Base-by-base conservation (phyloP, 1,284 basidiomycete genomes). In the Cerioporus squamosus region DNA sequence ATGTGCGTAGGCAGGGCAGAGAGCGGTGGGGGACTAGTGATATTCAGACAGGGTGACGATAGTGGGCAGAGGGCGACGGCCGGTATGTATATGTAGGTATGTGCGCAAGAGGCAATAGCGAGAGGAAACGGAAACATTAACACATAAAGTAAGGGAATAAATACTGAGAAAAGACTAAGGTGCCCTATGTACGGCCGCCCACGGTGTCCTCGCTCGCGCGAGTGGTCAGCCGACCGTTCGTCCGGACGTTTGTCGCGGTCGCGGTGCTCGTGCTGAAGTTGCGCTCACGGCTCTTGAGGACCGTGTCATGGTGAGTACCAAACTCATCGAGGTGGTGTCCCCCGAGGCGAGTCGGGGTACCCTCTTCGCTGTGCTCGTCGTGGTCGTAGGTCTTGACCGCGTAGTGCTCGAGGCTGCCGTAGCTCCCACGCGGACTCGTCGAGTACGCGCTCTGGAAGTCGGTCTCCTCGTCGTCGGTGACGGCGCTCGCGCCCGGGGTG, bases 401-500 rank as follows among this genome's bases (percentile, higher is more conserved):
- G 51, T 53, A 59, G 39, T 67, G 63, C 51, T 73, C 71, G 54
- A 73, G 64, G 62, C 68, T 70, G 59, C 70, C 69, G 55, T 84
- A 86, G 66, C 86, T 89, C 49, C 77, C 82, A 2, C 88, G 81
- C 12, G 90, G 88, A 66, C 88, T 90, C 1, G 81, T 75, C 5
- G 90, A 91, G 72, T 90, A 92, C 39, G 91, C 90, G 64, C 90
- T 93, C 72, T 91, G 90, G 72, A 93, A 93, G 67, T 93, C 90
- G 17, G 88, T 88, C 66, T 93, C 90, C 31, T 90, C 91, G 64
- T 91, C 91, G 63, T 93, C 90, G 10, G 90, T 88, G 23, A 80
- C 77, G 14, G 66, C 74, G 38, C 78, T 75, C 20, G 77, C 65
- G 1, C 73, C 72, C 2, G 78, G 74, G 1, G 79, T 79, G 51